Evolutionary conservation across 2,329 filamentous ascomycete genomes (phyloP), one percentile per base, ranked within the genome.

Genomic region (Xylaria sp.): DNA sequence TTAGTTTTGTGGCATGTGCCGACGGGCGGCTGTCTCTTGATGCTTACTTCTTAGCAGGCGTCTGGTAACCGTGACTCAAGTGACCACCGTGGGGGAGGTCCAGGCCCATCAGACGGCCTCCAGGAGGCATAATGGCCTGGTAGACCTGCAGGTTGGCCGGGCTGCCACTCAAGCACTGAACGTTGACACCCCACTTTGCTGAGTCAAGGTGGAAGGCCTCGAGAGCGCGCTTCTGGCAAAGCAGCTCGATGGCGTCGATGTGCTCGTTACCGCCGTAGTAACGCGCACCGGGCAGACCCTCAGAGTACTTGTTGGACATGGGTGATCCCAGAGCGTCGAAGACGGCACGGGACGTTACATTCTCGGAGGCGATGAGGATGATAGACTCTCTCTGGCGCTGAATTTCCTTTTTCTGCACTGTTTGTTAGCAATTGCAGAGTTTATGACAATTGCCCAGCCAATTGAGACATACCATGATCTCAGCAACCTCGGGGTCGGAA

Each of bases 231-330:
- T 90, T 88, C 87, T 99, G 96, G 89, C 96, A 99, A 70, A 96
- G 92, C 74, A 92, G 88, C 88, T 99, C 96, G 78, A 97, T 94
- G 83, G 93, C 88, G 83, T 99, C 96, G 75, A 99, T 99, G 88
- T 96, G 93, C 88, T 99, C 92, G 87, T 99, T 99, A 80, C 96
- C 96, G 80, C 96, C 96, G 80, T 99, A 99, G 89, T 99, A 99
- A 83, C 96, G 92, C 77, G 96, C 96, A 81, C 96, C 96, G 75
- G 96, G 96, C 83, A 97, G 97, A 74, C 96, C 96, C 87, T 99
- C 96, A 20, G 94, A 97, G 89, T 99, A 99, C 87, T 99, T 99
- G 89, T 99, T 97, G 83, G 93, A 93, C 92, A 96, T 97, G 81
- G 92, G 92, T 67, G 91, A 94, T 78, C 96, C 96, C 74, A 99